Conservation (phyloP, 495 filamentous ascomycete species). For the Echria macrotheca region DNA sequence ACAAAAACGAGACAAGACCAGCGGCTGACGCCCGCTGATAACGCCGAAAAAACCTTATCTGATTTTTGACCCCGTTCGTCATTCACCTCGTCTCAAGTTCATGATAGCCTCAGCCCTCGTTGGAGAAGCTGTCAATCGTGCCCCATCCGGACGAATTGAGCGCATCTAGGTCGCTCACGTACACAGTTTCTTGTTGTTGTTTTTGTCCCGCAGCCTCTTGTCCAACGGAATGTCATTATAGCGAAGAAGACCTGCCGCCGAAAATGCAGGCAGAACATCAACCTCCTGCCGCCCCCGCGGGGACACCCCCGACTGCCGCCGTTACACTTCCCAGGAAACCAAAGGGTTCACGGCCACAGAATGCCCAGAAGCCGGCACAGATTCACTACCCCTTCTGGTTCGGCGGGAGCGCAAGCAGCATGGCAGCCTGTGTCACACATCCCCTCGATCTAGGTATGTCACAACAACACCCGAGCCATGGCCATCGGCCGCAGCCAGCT, state of each 20-base stretch:
- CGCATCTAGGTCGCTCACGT: too few relatives aligned
- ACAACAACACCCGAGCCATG: neutral
- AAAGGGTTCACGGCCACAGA: neutral
- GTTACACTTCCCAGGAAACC: neutral
- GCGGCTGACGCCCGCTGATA: slow-evolving; percentile 8
- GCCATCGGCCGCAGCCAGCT: slow-evolving; percentile 17
- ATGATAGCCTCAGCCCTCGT: neutral
- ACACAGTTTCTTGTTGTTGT: too few relatives aligned
- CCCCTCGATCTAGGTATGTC: slow-evolving; percentile 74
- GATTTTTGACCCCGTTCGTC: neutral
- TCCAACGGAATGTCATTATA: slow-evolving; percentile 22
- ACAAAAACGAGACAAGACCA: neutral
- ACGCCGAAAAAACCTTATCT: slow-evolving; percentile 10
- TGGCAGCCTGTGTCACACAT: slow-evolving; percentile 86
- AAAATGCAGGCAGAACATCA: slow-evolving; percentile 16
- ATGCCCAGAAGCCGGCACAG: neutral
- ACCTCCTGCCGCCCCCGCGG: neutral
- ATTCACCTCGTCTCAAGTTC: neutral
- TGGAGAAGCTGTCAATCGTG: neutral
- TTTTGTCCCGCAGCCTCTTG: too few relatives aligned
- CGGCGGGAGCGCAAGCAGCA: slow-evolving; percentile 83
- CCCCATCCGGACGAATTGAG: too few relatives aligned
- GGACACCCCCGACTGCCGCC: neutral
- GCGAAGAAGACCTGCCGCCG: neutral
- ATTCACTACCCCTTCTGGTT: slow-evolving; percentile 81